Base-by-base conservation (phyloP, 108 stramenopile species). In the Schizochytrium sp. region DNA sequence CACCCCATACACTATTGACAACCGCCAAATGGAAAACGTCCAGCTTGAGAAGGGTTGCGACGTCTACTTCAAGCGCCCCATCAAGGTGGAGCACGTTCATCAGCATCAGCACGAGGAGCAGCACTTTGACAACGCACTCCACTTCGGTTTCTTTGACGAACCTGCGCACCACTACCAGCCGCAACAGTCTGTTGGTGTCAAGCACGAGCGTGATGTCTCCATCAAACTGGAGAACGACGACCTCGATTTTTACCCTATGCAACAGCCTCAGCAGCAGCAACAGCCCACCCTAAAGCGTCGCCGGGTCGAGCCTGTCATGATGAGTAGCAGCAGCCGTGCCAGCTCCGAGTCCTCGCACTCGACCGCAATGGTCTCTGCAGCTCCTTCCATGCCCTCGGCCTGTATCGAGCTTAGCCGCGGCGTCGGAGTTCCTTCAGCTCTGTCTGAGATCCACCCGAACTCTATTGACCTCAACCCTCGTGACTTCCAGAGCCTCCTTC, bases 21-120 rank as follows among this genome's bases (percentile, higher is more conserved):
- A 38, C 64, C 12, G 28, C 28, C 28, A 28, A 28, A 28, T 69
- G 19, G 42, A 15, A 38, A 69, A 12, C 15, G 64, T 69, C 7
- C 7, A 69, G 28, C 64, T 69, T 44, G 64, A 69, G 15, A 44
- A 69, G 3, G 64, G 64, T 38, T 69, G 64, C 64, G 28, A 69
- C 64, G 64, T 69, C 64, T 69, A 69, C 64, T 69, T 69, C 28
- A 69, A 69, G 64, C 64, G 64, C 12, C 64, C 64, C 44, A 28
- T 69, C 28, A 1, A 69, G 19, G 19, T 7, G 64, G 12, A 69
- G 19, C 64, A 7, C 0, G 28, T 28, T 28, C 28, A 28, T 28
- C 28, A 28, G 28, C 28, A 28, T 28, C 28, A 28, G 28, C 28
- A 28, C 28, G 28, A 28, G 28, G 28, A 28, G 28, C 28, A 28